These are phyloP conservation scores for Strobilomyces confusus DNA, from an alignment of 768 basidiomycete species.

Conservation along the genomic window DNA sequence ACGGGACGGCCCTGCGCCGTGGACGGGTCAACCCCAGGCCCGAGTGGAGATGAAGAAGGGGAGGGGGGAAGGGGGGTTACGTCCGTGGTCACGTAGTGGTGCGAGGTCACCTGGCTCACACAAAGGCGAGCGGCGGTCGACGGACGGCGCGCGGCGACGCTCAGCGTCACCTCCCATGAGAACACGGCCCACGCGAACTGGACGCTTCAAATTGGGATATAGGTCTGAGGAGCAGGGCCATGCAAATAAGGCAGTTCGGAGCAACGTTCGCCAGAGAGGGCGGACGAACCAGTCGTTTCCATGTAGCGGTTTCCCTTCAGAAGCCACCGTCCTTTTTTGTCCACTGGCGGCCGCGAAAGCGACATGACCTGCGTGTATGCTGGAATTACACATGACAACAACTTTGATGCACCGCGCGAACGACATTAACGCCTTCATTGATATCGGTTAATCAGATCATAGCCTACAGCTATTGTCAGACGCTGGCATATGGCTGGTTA, in stretches of 20 bases:
- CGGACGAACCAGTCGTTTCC: slow-evolving; percentile 73
- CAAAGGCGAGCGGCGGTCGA: too few relatives aligned
- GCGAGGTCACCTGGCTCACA: too few relatives aligned
- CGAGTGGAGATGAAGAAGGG: too few relatives aligned
- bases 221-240: too few relatives aligned
- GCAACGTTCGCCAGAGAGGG: too few relatives aligned
- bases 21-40: too few relatives aligned
- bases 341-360: slow-evolving; percentile 27
- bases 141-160: too few relatives aligned
- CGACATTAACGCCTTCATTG: slow-evolving; percentile 57
- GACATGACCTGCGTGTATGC: slow-evolving; percentile 45
- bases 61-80: too few relatives aligned
- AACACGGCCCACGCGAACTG: background rate
- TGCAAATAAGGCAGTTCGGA: too few relatives aligned
- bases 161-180: slow-evolving; percentile 49
- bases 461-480: slow-evolving; percentile 58
- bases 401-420: slow-evolving; percentile 57
- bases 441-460: background rate
- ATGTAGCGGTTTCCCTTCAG: slow-evolving; percentile 86
- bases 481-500: slow-evolving; percentile 79
- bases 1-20: too few relatives aligned
- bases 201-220: slow-evolving; percentile 43
- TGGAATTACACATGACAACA: background rate
- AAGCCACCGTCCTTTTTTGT: slow-evolving; percentile 28
- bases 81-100: slow-evolving; percentile 39